Base-by-base conservation (phyloP, 2,329 filamentous ascomycete species). In the Lasiodiplodia sp. region DNA sequence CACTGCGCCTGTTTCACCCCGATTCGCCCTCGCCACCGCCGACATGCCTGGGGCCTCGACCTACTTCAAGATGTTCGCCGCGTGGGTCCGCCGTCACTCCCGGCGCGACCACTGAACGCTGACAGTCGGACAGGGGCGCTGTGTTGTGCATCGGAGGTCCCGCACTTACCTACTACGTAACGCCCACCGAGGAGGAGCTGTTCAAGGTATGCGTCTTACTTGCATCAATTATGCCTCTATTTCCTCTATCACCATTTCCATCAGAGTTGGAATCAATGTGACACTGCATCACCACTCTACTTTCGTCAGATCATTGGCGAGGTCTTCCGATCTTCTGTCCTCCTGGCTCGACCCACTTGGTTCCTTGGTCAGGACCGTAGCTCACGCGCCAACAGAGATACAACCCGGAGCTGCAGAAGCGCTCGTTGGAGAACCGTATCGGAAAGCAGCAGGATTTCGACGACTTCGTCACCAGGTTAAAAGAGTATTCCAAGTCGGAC, bases 321-420 rank as follows among this genome's bases (percentile, higher is more conserved):
- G 23, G 44, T 31, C 65, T 31, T 21, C 55, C 34, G 56, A 16
- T 23, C 44, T 25, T n/a, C 16, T 28, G 38, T 66, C 28, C 49
- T 31, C 23, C 53, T 57, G 18, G 23, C 63, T 49, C 40, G 18
- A 67, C 25, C n/a, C 21, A 49, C 49, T 47, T 31, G n/a, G 14
- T 8, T 16, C 8, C 52, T 7, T 14, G 18, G 38, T n/a, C 21
- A 8, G 53, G 16, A 57, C 25, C 2, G 44, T 16, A 52, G 53
- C 44, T 63, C 31, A 60, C 66, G n/a, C 25, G 44, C 21, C n/a
- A 38, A 23, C 72, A 93, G 83, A 89, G 87, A 80, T 98, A 98
- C 83, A 98, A 95, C 80, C 95, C 95, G 0, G 96, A 98, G 40
- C 87, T 99, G n/a, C 92, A 96, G 78, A 92, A 92, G 79, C 88